These are phyloP conservation scores for Neurospora tetraspora DNA, from an alignment of 495 filamentous ascomycete genomes.

Conservation along the genomic window DNA sequence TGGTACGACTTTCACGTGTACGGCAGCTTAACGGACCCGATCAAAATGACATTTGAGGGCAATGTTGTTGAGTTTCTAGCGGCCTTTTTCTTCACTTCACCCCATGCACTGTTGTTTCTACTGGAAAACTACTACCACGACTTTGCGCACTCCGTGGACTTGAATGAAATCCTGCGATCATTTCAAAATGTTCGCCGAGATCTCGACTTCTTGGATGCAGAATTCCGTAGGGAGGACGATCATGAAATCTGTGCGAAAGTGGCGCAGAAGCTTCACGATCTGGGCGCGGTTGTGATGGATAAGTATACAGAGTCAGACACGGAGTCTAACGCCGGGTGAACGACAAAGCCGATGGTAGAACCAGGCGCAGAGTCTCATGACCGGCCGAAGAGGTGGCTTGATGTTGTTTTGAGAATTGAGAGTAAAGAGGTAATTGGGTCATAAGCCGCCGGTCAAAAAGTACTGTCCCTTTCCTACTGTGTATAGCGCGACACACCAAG, in stretches of 20 bases:
- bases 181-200: neutral
- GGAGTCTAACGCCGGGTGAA: too few species aligned
- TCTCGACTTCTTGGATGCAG: too few species aligned
- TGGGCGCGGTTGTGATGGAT: neutral
- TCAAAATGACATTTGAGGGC: neutral
- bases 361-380: neutral
- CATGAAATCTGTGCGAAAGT: neutral
- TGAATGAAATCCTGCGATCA: neutral
- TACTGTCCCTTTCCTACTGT: too few species aligned
- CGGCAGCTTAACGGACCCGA: rapidly evolving
- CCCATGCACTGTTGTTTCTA: neutral
- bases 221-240: too few species aligned
- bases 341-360: too few species aligned
- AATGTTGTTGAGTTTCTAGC: neutral
- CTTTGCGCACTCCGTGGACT: neutral
- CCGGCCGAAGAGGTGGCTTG: neutral
- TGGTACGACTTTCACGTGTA: neutral
- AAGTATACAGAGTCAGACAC: rapidly evolving
- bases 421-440: neutral
- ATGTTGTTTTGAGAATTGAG: neutral
- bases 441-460: too few species aligned
- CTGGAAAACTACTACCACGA: neutral
- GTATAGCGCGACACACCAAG: too few species aligned
- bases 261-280: neutral
- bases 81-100: neutral